Evolutionary conservation across 768 basidiomycete genomes (phyloP).

Genomic region (Amanita polypyramis): DNA sequence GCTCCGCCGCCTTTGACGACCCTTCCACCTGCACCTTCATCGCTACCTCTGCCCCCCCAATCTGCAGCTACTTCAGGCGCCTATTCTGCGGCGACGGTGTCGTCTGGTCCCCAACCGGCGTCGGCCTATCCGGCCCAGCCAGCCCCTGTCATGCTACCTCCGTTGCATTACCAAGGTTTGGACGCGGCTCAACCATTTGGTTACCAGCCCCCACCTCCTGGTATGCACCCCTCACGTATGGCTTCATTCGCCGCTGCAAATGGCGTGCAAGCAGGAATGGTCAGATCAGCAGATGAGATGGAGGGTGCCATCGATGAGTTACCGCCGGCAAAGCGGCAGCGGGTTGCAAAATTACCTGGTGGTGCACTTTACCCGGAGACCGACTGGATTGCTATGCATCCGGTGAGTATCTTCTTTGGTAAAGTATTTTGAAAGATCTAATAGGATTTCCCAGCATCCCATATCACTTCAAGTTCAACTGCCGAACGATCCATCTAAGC

Average conservation of each 20-base stretch:
- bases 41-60: constrained; percentile 64
- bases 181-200: constrained; percentile 72
- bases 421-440: not conserved
- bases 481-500: constrained; percentile 70
- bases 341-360: constrained; percentile 76
- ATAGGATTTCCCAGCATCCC: constrained; percentile 45
- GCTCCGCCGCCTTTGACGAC: constrained; percentile 48
- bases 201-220: constrained; percentile 57
- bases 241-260: constrained; percentile 48
- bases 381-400: constrained; percentile 88
- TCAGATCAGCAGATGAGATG: constrained; percentile 76
- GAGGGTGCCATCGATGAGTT: constrained; percentile 53
- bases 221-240: constrained; percentile 62
- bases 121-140: constrained; percentile 49
- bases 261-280: constrained; percentile 54
- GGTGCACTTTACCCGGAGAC: constrained; percentile 78
- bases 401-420: constrained; percentile 31
- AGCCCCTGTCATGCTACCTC: constrained; percentile 72
- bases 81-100: constrained; percentile 78
- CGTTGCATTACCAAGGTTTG: constrained; percentile 76
- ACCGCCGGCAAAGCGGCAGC: constrained; percentile 81
- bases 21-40: constrained; percentile 60
- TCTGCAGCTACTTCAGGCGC: constrained; percentile 33
- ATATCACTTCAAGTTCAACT: constrained; percentile 81
- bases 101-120: constrained; percentile 87